A percentile compares a stretch with the other conserved stretches of the same genome.
Evolutionary conservation across 139 green algal species (phyloP).

Genomic region (Chlorella sp.): DNA sequence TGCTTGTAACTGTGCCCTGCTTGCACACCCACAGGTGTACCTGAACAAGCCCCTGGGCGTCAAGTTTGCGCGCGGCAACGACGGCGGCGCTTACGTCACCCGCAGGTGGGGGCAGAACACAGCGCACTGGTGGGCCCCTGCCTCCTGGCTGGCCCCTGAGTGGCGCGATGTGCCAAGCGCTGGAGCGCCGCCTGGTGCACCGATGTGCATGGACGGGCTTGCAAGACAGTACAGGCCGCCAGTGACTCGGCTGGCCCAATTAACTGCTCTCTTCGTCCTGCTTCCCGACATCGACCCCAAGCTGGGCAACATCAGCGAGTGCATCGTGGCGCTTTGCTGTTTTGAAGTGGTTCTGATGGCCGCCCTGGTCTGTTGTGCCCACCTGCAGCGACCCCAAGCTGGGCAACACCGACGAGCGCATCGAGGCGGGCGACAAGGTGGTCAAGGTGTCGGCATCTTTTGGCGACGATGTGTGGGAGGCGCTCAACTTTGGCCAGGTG

Average conservation of each 20-base stretch:
- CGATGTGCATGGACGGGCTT: too few relatives aligned
- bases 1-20: too few relatives aligned
- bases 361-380: too few relatives aligned
- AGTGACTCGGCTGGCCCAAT: too few relatives aligned
- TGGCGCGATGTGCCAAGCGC: too few relatives aligned
- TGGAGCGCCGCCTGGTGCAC: too few relatives aligned
- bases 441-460: slow-evolving; percentile 92
- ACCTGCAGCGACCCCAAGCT: slow-evolving; percentile 56
- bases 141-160: too few relatives aligned
- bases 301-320: slow-evolving; percentile 72
- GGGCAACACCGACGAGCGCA: slow-evolving; percentile 73
- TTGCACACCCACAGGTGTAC: slow-evolving; percentile 61
- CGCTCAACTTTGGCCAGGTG: slow-evolving; percentile 94
- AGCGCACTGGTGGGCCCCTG: too few relatives aligned
- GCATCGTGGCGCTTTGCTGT: slow-evolving; percentile 66
- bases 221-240: too few relatives aligned
- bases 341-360: too few relatives aligned
- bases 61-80: slow-evolving; percentile 88
- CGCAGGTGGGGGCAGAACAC: neutral
- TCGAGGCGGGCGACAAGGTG: slow-evolving; percentile 91
- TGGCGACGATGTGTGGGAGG: slow-evolving; percentile 95
- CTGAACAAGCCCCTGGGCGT: slow-evolving; percentile 94
- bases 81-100: slow-evolving; percentile 88
- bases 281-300: slow-evolving; percentile 58
- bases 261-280: too few relatives aligned